Evolutionary conservation across 192 early-diverging fungal species (phyloP).

Genomic region (Rhizophlyctis rosea): DNA sequence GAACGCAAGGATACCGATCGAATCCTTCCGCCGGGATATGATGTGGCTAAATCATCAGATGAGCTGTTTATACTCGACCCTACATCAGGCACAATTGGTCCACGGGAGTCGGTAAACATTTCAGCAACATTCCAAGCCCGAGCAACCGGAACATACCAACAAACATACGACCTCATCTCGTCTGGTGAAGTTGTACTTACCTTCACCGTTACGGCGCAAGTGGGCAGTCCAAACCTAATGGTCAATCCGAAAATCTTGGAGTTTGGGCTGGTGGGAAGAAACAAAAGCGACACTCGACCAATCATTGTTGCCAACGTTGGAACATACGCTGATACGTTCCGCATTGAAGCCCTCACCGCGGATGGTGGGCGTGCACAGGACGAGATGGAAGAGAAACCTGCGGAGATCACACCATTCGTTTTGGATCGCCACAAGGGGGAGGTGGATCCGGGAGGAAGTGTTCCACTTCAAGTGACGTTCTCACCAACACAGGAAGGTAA

Average conservation of each 20-base stretch:
- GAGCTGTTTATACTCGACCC: conserved; percentile 39
- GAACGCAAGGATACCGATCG: conserved; percentile 23
- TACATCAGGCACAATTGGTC: conserved; percentile 40
- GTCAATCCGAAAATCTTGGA: conserved; percentile 39
- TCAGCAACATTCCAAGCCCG: conserved; percentile 36
- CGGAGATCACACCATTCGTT: conserved; percentile 26
- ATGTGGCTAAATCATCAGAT: conserved; percentile 8
- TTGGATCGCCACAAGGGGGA: conserved; percentile 32
- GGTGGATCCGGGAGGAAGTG: conserved; percentile 30
- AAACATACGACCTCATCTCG: conserved; percentile 47
- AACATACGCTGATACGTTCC: conserved; percentile 46
- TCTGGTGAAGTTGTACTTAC: conserved; percentile 47
- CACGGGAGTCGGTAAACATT: conserved; percentile 45
- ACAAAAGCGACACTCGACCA: conserved; percentile 34
- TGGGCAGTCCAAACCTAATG: conserved; percentile 50
- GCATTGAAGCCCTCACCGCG: conserved; percentile 37
- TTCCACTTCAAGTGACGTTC: conserved; percentile 42
- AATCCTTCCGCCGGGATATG: conserved; percentile 36
- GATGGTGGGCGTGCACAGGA: conserved; percentile 6
- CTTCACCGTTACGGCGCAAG: conserved; percentile 45
- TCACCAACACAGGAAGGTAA: conserved; percentile 40
- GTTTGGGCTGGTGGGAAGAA: conserved; percentile 49
- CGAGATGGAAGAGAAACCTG: not conserved
- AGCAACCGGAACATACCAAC: conserved; percentile 45
- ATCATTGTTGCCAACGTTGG: conserved; percentile 49